These are phyloP conservation scores for Hyaloperonospora brassicae DNA, from an alignment of 352 stramenopile genomes.

Conservation along the genomic window DNA sequence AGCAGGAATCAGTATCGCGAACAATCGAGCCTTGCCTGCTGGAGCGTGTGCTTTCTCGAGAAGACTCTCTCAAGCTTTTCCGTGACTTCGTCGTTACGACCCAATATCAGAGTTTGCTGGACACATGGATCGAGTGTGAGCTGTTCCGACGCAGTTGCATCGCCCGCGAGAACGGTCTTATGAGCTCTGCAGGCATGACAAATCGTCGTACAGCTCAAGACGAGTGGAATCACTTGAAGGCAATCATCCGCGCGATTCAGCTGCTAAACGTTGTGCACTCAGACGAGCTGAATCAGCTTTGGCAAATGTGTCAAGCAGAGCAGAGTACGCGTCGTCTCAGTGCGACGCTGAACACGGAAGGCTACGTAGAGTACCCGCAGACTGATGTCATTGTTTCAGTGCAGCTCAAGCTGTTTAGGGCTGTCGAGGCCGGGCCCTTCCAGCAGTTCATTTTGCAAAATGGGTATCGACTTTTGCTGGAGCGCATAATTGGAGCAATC, in stretches of 20 bases:
- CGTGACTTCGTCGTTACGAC: constrained; percentile 68
- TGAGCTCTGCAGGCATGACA: constrained; percentile 22
- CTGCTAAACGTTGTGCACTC: constrained; percentile 45
- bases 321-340: constrained; percentile 62
- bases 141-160: constrained; percentile 66
- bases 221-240: constrained; percentile 73
- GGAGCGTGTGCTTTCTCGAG: constrained; percentile 55
- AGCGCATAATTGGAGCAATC: constrained; percentile 67
- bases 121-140: constrained; percentile 83
- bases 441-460: constrained; percentile 68
- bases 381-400: constrained; percentile 66
- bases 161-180: constrained; percentile 43
- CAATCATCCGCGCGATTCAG: constrained; percentile 52
- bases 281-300: constrained; percentile 47
- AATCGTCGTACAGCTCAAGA: constrained; percentile 44
- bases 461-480: constrained; percentile 60
- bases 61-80: constrained; percentile 76
- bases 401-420: constrained; percentile 73
- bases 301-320: constrained; percentile 58
- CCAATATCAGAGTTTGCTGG: constrained; percentile 51
- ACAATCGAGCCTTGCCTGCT: constrained; percentile 51
- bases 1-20: constrained; percentile 39
- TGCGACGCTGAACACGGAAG: constrained; percentile 52
- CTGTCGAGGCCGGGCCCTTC: constrained; percentile 69
- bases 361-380: constrained; percentile 54